Conservation (phyloP, 1,284 basidiomycete species). For the Volvariella volvacea region DNA sequence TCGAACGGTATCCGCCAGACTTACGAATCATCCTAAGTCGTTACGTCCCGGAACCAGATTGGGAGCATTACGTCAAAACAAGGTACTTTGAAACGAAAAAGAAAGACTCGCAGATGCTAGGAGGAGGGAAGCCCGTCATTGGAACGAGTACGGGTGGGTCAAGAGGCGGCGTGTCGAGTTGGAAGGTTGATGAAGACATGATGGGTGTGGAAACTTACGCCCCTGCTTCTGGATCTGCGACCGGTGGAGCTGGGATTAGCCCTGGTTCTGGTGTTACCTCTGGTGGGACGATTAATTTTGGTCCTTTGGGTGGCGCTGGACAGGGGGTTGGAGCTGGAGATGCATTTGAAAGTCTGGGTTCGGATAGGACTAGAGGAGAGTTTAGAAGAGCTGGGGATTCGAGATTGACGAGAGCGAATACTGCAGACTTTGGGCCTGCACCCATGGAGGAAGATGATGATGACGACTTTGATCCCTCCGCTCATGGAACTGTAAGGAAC, state of each 20-base stretch:
- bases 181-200: conserved; percentile 73
- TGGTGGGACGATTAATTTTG: background rate
- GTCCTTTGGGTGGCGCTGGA: background rate
- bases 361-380: conserved; percentile 39
- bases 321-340: conserved; percentile 1
- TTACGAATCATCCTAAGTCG: conserved; percentile 58
- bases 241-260: conserved; percentile 10
- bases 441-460: conserved; percentile 42
- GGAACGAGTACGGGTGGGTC: conserved; percentile 21
- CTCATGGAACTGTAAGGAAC: conserved; percentile 32
- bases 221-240: too few species aligned
- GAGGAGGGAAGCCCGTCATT: conserved; percentile 73
- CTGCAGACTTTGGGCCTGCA: conserved; percentile 62
- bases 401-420: conserved; percentile 40
- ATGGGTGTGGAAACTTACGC: conserved; percentile 15
- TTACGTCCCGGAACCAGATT: conserved; percentile 72
- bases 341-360: conserved; percentile 8
- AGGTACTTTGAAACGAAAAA: conserved; percentile 82
- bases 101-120: conserved; percentile 73
- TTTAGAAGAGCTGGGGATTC: conserved; percentile 44
- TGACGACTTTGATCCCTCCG: conserved; percentile 33
- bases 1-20: conserved; percentile 82
- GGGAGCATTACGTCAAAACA: conserved; percentile 84
- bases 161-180: conserved; percentile 34
- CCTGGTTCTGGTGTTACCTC: conserved; percentile 13